Base-by-base conservation (phyloP, 2,329 filamentous ascomycete species). In the Xylariales sp. region DNA sequence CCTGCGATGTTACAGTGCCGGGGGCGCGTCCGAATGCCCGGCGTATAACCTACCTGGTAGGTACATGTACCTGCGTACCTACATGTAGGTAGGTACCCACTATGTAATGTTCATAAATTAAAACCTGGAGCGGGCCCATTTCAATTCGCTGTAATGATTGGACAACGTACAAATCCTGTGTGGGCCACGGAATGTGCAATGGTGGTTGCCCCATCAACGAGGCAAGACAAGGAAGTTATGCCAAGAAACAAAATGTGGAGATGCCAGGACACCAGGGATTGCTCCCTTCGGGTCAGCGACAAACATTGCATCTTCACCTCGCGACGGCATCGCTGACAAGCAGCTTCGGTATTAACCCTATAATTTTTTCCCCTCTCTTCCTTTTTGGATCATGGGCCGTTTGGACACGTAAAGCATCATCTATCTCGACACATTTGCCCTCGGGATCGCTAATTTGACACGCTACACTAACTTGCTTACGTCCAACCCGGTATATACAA, bases 351-450 rank as follows among this genome's bases (percentile, higher is more conserved):
- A 76, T 72, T 67, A 73, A 74, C 74, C 71, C 78, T 53, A 72
- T 73, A 74, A 72, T 72, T 59, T 70, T 71, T 76, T 73, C 30
- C 72, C 52, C 70, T 70, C 23, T 23, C 23, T 23, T 23, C 23
- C 76, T 74, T 54, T 55, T 28, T 49, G 75, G 75, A 78, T 70
- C 70, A 83, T 83, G 80, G 78, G 70, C 76, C 72, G 71, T 72
- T 75, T 75, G 71, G 76, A 81, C 80, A 79, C 80, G 80, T 83
- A 79, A 72, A 80, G 73, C 72, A 81, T 80, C 72, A 59, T 70
- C 77, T 78, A 79, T 62, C 65, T 63, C 70, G 63, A 70, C 71
- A 60, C 66, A 53, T 70, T 69, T 75, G 76, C 79, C 78, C 76
- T 73, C 60, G 64, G 54, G 69, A 68, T 72, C 63, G 71, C 69